Evolutionary conservation across 345 rosid species (phyloP).

Genomic region (Salix caprea): DNA sequence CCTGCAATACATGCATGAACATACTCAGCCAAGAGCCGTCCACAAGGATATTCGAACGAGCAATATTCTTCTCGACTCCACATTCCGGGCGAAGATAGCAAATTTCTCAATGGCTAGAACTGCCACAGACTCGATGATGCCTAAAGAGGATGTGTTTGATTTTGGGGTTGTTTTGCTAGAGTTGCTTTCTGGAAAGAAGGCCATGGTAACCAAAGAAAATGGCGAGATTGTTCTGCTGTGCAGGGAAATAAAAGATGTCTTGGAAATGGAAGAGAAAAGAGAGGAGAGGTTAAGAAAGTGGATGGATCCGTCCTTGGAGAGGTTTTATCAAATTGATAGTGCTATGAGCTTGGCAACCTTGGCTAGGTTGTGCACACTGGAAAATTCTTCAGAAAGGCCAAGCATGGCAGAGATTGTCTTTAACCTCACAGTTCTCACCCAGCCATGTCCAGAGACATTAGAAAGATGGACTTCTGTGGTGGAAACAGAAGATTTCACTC

Average conservation of each 20-base stretch:
- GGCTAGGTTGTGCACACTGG: slow-evolving; percentile 49
- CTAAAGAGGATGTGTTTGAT: slow-evolving; percentile 52
- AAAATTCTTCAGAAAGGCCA: slow-evolving; percentile 47
- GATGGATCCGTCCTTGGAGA: slow-evolving; percentile 57
- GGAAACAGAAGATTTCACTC: slow-evolving; percentile 38
- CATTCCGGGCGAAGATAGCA: slow-evolving; percentile 52
- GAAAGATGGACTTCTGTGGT: slow-evolving; percentile 40
- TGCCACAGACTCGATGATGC: slow-evolving; percentile 25
- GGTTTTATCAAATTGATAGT: slow-evolving; percentile 41
- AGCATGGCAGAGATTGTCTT: slow-evolving; percentile 61
- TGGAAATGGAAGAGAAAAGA: slow-evolving; percentile 36
- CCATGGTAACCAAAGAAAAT: slow-evolving; percentile 39
- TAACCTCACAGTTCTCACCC: slow-evolving; percentile 44
- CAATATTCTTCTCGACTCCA: slow-evolving; percentile 52
- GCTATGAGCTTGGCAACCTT: slow-evolving; percentile 45
- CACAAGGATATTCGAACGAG: slow-evolving; percentile 49
- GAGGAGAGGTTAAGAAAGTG: slow-evolving; percentile 34
- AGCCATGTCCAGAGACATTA: slow-evolving; percentile 30
- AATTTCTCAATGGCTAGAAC: slow-evolving; percentile 50
- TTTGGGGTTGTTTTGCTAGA: slow-evolving; percentile 55
- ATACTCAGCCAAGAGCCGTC: slow-evolving; percentile 48
- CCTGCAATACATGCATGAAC: slow-evolving; percentile 61
- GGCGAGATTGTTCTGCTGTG: slow-evolving; percentile 40
- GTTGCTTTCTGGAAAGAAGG: slow-evolving; percentile 56
- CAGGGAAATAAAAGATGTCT: slow-evolving; percentile 37